These are phyloP conservation scores for Melampsora americana DNA, from an alignment of 1,284 basidiomycete genomes.

Conservation along the genomic window DNA sequence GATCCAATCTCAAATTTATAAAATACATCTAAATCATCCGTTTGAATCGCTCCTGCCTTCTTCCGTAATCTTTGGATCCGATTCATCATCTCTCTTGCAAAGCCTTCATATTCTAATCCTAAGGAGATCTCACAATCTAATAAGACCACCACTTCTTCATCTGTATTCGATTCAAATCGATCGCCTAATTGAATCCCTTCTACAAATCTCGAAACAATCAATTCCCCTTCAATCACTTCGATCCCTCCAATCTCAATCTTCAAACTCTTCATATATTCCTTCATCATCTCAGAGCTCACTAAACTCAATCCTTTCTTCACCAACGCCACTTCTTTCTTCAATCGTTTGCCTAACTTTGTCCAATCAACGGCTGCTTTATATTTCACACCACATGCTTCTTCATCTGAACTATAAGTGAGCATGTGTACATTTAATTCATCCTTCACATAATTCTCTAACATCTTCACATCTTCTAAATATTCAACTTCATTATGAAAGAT, in stretches of 20 bases:
- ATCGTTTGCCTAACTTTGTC: slow-evolving; percentile 87
- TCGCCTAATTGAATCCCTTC: slow-evolving; percentile 60
- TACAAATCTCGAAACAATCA: slow-evolving; percentile 85
- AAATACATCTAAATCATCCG: slow-evolving; percentile 88
- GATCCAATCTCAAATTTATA: slow-evolving; percentile 73
- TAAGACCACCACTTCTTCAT: slow-evolving; percentile 89
- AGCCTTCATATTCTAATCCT: slow-evolving; percentile 81
- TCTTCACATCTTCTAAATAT: slow-evolving; percentile 81
- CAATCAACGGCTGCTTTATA: slow-evolving; percentile 94
- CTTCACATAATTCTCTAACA: slow-evolving; percentile 81
- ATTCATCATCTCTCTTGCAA: slow-evolving; percentile 85
- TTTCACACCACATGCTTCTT: slow-evolving; percentile 76
- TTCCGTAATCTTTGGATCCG: slow-evolving; percentile 94
- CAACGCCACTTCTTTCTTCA: slow-evolving; percentile 85
- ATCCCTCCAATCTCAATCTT: slow-evolving; percentile 85
- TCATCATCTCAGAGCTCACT: slow-evolving; percentile 78
- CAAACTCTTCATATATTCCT: slow-evolving; percentile 71
- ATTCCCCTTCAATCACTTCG: slow-evolving; percentile 79
- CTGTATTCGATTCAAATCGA: slow-evolving; percentile 75
- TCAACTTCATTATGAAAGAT: slow-evolving; percentile 85
- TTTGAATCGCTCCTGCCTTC: slow-evolving; percentile 88
- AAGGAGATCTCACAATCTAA: slow-evolving; percentile 83
- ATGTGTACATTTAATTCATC: slow-evolving; percentile 95
- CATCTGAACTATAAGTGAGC: slow-evolving; percentile 83
- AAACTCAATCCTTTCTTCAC: slow-evolving; percentile 83